phyloP scores from a whole-genome alignment of 345 rosid genomes.

The Rhizophora apiculata region DNA sequence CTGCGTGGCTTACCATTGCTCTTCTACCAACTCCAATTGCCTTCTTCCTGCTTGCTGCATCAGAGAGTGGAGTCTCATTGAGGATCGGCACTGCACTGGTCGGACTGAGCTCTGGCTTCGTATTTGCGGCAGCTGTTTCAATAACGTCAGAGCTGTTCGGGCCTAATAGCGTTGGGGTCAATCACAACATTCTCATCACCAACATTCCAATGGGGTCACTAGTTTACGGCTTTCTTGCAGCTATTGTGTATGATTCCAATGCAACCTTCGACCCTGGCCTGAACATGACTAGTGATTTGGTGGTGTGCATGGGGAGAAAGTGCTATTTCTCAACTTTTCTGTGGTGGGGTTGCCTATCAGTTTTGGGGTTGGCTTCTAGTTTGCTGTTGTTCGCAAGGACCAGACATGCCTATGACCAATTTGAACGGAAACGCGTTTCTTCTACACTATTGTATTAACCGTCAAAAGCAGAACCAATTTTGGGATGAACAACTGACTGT shows the following conservation, averaged over 20 bases:
- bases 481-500: too few relatives aligned
- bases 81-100: conserved; percentile 63
- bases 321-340: conserved; percentile 77
- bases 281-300: conserved; percentile 33
- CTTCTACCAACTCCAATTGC: conserved; percentile 82
- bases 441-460: conserved; percentile 12
- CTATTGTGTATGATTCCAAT: conserved; percentile 68
- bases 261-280: conserved; percentile 19
- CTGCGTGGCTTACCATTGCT: conserved; percentile 84
- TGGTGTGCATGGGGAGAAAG: conserved; percentile 66
- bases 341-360: conserved; percentile 81
- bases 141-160: conserved; percentile 92
- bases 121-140: conserved; percentile 93
- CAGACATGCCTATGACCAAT: conserved; percentile 66
- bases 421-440: conserved; percentile 48
- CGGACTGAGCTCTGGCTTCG: conserved; percentile 86
- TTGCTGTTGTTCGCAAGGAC: conserved; percentile 68
- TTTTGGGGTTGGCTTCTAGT: conserved; percentile 58
- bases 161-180: conserved; percentile 83
- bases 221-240: conserved; percentile 78
- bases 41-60: conserved; percentile 62
- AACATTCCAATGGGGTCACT: conserved; percentile 89
- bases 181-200: conserved; percentile 91
- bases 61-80: conserved; percentile 46
- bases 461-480: too few relatives aligned